A percentile compares a stretch with the other conserved stretches of the same genome.
Conservation (phyloP, 192 early-diverging fungal species). For the Dissophora globulifera region DNA sequence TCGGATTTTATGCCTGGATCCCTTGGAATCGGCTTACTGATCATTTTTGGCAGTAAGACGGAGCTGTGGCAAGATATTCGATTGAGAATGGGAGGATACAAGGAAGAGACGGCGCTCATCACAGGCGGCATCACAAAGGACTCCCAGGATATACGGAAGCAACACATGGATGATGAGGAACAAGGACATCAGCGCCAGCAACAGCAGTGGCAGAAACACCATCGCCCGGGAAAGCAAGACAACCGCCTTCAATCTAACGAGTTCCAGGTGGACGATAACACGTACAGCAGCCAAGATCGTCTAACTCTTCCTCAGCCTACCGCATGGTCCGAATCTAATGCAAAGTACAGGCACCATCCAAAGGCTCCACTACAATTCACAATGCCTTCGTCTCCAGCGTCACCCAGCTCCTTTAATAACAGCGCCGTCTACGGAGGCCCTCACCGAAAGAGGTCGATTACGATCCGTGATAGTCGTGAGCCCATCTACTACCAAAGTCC, state of each 20-base stretch:
- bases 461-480: conserved; percentile 13
- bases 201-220: neutral
- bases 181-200: neutral
- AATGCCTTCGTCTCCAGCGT: neutral
- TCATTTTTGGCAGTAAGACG: conserved; percentile 35
- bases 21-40: conserved; percentile 12
- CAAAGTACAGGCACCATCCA: neutral
- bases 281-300: too few relatives aligned
- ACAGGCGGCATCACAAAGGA: conserved; percentile 24
- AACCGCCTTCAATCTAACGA: conserved; percentile 11
- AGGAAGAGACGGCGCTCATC: too few relatives aligned
- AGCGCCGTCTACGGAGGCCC: neutral
- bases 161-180: neutral
- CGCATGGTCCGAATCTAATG: neutral
- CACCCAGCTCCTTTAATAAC: neutral
- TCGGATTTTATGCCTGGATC: conserved; percentile 14
- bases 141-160: neutral
- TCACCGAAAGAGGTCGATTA: conserved; percentile 9
- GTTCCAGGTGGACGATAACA: too few relatives aligned
- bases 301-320: neutral
- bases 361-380: neutral
- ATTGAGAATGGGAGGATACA: neutral
- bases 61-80: conserved; percentile 42
- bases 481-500: conserved; percentile 28
- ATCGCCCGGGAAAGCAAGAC: neutral